phyloP scores from a whole-genome alignment of 202 grass and related monocot genomes.

The Saccharum hybrid region DNA sequence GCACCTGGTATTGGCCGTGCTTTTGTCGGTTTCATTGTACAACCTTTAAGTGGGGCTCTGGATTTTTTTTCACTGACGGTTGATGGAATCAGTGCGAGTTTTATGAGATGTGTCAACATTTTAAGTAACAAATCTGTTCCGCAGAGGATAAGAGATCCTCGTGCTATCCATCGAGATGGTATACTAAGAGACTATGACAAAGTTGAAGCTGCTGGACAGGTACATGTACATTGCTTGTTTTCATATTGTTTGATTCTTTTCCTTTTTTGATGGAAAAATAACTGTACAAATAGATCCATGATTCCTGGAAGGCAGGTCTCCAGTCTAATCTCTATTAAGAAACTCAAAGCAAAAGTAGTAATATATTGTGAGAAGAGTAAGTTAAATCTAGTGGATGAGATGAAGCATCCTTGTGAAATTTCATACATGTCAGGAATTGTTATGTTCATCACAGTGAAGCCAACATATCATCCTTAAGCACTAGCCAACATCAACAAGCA shows the following conservation, averaged over 20 bases:
- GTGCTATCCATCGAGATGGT: constrained; percentile 82
- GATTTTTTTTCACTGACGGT: constrained; percentile 91
- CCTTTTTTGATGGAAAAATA: not conserved
- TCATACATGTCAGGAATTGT: not conserved
- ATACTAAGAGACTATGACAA: constrained; percentile 84
- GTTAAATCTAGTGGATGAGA: constrained; percentile 3
- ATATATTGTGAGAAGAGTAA: not conserved
- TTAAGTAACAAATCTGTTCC: constrained; percentile 79
- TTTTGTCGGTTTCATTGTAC: constrained; percentile 96
- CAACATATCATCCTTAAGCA: not conserved
- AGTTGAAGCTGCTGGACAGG: constrained; percentile 82
- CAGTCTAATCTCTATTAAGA: constrained; percentile 5
- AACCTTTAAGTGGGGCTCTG: constrained; percentile 89
- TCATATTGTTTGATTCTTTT: constrained; percentile 18
- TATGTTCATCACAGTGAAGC: not conserved
- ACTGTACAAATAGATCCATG: not conserved
- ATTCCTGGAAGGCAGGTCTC: not conserved
- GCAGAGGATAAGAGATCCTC: constrained; percentile 79
- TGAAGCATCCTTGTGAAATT: constrained; percentile 1
- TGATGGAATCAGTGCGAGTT: constrained; percentile 91
- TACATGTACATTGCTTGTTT: constrained; percentile 53
- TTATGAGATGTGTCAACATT: constrained; percentile 86
- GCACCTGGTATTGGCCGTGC: constrained; percentile 89
- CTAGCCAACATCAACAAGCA: constrained; percentile 3
- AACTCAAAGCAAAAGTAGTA: not conserved